Conservation (phyloP, 768 basidiomycete genomes). For the Floccularia luteovirens region DNA sequence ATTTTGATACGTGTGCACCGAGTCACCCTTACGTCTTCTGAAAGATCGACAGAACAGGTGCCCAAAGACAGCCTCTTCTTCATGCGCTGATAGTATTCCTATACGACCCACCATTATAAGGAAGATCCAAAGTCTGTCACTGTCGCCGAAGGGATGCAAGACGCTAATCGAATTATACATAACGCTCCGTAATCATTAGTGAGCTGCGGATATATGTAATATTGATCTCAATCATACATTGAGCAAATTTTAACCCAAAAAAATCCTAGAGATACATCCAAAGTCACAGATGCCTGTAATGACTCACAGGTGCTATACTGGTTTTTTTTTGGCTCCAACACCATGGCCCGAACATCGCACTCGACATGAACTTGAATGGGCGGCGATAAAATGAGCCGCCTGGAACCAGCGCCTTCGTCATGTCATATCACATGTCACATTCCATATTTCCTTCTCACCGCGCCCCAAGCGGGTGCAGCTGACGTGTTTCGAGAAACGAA, state of each 20-base stretch:
- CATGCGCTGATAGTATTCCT: too few relatives aligned
- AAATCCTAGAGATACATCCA: background rate
- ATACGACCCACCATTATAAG: too few relatives aligned
- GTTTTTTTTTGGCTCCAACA: background rate
- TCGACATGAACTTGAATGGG: background rate
- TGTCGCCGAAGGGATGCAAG: too few relatives aligned
- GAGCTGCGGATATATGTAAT: too few relatives aligned
- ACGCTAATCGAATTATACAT: too few relatives aligned
- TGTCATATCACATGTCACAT: conserved; percentile 22
- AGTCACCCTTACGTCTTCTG: background rate
- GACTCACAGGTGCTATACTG: background rate
- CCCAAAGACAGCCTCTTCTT: too few relatives aligned
- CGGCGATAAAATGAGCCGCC: background rate
- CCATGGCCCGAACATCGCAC: background rate
- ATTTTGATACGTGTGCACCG: background rate
- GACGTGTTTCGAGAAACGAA: conserved; percentile 55
- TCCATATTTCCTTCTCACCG: conserved; percentile 70
- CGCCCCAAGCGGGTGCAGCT: conserved; percentile 68
- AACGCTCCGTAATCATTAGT: too few relatives aligned
- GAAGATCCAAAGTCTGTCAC: too few relatives aligned
- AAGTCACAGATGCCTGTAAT: background rate
- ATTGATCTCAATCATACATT: background rate
- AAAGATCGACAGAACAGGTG: too few relatives aligned
- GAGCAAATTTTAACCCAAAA: background rate
- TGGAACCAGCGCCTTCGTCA: background rate